Evolutionary conservation across 78 protist genomes (phyloP), one percentile per base, ranked within the genome.

Genomic region (Cavenderia fasciculata): DNA sequence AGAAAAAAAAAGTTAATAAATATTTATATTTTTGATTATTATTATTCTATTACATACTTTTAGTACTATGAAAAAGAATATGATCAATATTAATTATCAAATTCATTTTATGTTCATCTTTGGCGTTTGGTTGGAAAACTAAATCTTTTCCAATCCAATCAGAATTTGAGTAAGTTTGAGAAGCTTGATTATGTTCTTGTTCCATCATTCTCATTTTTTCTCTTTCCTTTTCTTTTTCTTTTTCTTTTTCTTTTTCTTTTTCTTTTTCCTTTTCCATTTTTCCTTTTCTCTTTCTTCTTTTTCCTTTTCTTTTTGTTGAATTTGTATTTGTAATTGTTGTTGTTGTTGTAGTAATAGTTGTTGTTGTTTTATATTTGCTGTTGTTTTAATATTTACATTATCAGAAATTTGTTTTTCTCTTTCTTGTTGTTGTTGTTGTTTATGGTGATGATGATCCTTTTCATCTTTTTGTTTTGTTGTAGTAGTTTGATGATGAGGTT

Each of bases 41-140:
- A n/a, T n/a, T n/a, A n/a, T n/a, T n/a, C n/a, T 29, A 27, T 5
- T 47, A 49, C 11, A 16, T 72, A 74, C 68, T 68, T 68, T 82
- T 82, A 12, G 56, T 65, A 40, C 79, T 40, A 69, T 82, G 76
- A 2, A 82, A 1, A n/a, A 82, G 7, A 7, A 74, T 82, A 44
- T 82, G 76, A 43, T 82, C 90, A 3, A 82, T 82, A 68, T 82
- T 78, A 27, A 82, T 49, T 21, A 82, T 21, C 33, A 82, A 82
- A 56, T 57, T 34, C 90, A 82, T 82, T 68, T 82, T 82, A 40
- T 68, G 43, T 40, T 78, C 74, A 51, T 6, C 21, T 23, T 36
- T 36, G 27, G 34, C 38, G 46, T 33, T 23, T 6, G 11, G n/a
- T 25, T 57, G 59, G 41, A 74, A 43, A 27, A 56, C 52, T 43